Conservation (phyloP, 345 rosid species). For the Lenwebbia sp. region DNA sequence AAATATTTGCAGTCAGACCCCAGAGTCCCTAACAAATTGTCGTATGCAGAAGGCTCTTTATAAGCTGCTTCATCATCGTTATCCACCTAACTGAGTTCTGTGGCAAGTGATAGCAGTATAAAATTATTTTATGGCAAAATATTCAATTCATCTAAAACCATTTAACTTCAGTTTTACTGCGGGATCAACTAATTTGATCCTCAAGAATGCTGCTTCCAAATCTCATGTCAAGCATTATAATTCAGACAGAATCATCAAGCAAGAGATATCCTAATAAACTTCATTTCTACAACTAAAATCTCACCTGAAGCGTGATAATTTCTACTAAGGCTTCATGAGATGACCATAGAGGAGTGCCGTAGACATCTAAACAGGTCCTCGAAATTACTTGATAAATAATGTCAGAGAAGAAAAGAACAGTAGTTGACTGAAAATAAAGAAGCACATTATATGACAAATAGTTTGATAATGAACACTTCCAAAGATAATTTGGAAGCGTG, state of each 20-base stretch:
- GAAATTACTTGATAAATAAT: background rate
- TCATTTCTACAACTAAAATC: background rate
- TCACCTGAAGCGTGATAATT: background rate
- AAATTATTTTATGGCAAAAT: background rate
- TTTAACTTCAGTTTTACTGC: background rate
- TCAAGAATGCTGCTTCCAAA: background rate
- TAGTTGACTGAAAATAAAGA: background rate
- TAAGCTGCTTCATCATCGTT: slow-evolving; percentile 14
- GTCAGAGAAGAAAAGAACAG: background rate
- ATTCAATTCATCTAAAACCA: background rate
- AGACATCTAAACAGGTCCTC: background rate
- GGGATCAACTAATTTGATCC: background rate
- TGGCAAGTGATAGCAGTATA: slow-evolving; percentile 13
- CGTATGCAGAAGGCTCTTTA: slow-evolving; percentile 34
- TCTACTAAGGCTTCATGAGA: background rate
- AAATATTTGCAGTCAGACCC: slow-evolving; percentile 31
- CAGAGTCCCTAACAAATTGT: slow-evolving; percentile 36
- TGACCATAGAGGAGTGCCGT: background rate
- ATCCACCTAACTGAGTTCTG: slow-evolving; percentile 8
- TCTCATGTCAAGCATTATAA: background rate
- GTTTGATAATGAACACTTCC: background rate
- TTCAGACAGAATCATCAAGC: background rate
- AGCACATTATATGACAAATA: background rate
- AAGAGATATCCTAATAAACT: background rate
- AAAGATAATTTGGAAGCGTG: no score